Evolutionary conservation across 805 yeast species (phyloP).

Genomic region (Barnettozyma sucrosica): DNA sequence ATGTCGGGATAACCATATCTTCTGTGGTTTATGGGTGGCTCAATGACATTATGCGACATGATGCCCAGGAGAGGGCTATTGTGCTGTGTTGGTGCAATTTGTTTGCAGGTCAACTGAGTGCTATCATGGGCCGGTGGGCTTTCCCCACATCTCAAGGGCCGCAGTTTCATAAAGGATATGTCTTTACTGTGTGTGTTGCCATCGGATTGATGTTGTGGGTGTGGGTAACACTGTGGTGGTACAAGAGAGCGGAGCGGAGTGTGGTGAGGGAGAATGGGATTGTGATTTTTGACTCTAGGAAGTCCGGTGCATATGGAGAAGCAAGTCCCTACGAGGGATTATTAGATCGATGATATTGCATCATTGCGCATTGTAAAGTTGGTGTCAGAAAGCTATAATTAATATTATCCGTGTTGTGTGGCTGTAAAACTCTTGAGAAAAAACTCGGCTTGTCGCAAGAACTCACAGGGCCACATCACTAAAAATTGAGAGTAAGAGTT

Average conservation of each 20-base stretch:
- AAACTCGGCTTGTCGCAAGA: too few species aligned
- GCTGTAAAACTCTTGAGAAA: too few species aligned
- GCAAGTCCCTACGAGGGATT: background rate
- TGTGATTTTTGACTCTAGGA: slow-evolving; percentile 23
- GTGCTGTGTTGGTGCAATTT: slow-evolving; percentile 43
- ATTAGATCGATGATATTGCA: background rate
- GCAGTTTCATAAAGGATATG: slow-evolving; percentile 46
- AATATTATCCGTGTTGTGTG: too few species aligned
- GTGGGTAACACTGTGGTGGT: slow-evolving; percentile 26
- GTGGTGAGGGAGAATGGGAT: slow-evolving; percentile 35
- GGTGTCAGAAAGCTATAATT: background rate
- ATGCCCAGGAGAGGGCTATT: slow-evolving; percentile 46
- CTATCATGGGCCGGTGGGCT: slow-evolving; percentile 36
- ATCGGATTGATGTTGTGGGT: slow-evolving; percentile 21
- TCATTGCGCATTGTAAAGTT: too few species aligned
- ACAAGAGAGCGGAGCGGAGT: slow-evolving; percentile 34
- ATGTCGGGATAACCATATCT: slow-evolving; percentile 44
- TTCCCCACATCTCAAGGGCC: slow-evolving; percentile 47
- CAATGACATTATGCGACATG: slow-evolving; percentile 51
- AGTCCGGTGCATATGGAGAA: background rate
- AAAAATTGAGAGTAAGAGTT: too few species aligned
- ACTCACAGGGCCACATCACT: too few species aligned
- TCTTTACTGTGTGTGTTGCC: slow-evolving; percentile 32
- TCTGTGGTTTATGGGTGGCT: slow-evolving; percentile 55
- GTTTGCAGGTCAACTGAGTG: slow-evolving; percentile 46